Percentiles rank a stretch among this genome's conserved stretches.
Conservation (phyloP, 192 early-diverging fungal species). For the Coemansia sp. region DNA sequence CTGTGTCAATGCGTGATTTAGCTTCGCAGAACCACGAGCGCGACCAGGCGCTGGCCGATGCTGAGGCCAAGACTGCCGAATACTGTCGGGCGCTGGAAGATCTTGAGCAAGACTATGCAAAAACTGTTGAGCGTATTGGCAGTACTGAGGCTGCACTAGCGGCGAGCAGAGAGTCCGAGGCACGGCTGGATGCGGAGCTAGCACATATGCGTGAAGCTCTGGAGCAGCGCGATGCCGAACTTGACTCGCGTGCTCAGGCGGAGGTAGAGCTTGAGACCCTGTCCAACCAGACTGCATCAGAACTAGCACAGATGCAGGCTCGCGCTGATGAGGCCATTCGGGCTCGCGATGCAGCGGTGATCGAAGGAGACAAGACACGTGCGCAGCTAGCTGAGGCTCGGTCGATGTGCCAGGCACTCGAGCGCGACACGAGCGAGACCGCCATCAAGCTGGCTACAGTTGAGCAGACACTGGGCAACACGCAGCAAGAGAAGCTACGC, state of each 20-base stretch:
- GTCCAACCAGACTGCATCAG: slow-evolving; percentile 18
- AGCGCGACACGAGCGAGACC: slow-evolving; percentile 23
- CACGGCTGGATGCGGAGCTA: slow-evolving; percentile 25
- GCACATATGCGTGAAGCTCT: slow-evolving; percentile 17
- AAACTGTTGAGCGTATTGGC: slow-evolving; percentile 22
- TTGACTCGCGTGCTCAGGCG: slow-evolving; percentile 9
- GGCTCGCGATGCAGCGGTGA: slow-evolving; percentile 6
- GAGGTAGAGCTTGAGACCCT: slow-evolving; percentile 21
- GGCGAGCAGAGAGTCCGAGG: slow-evolving; percentile 13
- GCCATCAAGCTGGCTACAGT: slow-evolving; percentile 61
- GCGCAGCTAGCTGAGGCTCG: slow-evolving; percentile 22
- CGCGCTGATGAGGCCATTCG: slow-evolving; percentile 15
- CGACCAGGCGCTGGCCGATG: slow-evolving; percentile 57
- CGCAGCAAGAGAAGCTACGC: slow-evolving; percentile 40
- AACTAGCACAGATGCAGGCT: slow-evolving; percentile 16
- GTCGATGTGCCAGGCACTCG: slow-evolving; percentile 32
- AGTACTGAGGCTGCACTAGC: slow-evolving; percentile 28
- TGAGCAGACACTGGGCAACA: slow-evolving; percentile 36
- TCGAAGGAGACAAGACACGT: slow-evolving; percentile 12
- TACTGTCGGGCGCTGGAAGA: slow-evolving; percentile 33
- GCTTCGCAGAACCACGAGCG: slow-evolving; percentile 58
- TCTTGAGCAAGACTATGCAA: slow-evolving; percentile 23
- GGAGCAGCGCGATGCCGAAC: slow-evolving; percentile 24
- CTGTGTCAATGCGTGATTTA: slow-evolving; percentile 51
- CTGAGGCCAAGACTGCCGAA: slow-evolving; percentile 57